Evolutionary conservation across 345 rosid genomes (phyloP), one percentile per base, ranked within the genome.

Genomic region (Rhodamnia argentea): DNA sequence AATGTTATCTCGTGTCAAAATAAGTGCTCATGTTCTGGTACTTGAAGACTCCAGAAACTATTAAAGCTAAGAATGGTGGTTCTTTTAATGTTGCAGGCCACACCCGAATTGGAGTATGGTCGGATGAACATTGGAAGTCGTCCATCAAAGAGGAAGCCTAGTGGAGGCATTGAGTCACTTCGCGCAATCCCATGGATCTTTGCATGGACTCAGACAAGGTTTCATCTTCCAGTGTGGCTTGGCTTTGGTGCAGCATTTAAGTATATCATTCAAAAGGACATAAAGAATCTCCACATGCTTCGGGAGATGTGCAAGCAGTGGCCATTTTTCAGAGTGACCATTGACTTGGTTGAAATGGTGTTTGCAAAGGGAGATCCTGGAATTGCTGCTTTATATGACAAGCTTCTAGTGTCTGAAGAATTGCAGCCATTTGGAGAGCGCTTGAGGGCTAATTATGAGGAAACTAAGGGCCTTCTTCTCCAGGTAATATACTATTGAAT

Each of bases 101-200:
- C 99, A 59, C 99, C 99, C 0, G 99, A 97, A 89, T 83, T 93
- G 85, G 99, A 97, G 92, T 96, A 96, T 89, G 99, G 99, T 84
- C 91, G 99, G 86, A 96, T 97, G 99, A 97, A 97, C 94, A 97
- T 97, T 85, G 99, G 99, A 84, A 97, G 99, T 56, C 92, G 99
- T 85, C 99, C 99, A 84, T 91, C 99, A 1, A 97, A 95, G 87
- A 90, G 99, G 85, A 97, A 96, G 92, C 95, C 98, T 6, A 95
- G 98, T n/a, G 98, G 99, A 85, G 99, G 99, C 51, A 97, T 97
- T 12, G 99, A 96, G 86, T 94, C 98, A 53, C 96, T 97, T n/a
- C 96, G 99, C 74, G 99, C 99, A 22, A 97, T 97, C 87, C 99
- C 99, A 5, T 97, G 99, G 99, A 96, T 97, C 88, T 97, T 97